phyloP scores from a whole-genome alignment of 2,329 filamentous ascomycete species.

The Phyllosticta paracitricarpa region DNA sequence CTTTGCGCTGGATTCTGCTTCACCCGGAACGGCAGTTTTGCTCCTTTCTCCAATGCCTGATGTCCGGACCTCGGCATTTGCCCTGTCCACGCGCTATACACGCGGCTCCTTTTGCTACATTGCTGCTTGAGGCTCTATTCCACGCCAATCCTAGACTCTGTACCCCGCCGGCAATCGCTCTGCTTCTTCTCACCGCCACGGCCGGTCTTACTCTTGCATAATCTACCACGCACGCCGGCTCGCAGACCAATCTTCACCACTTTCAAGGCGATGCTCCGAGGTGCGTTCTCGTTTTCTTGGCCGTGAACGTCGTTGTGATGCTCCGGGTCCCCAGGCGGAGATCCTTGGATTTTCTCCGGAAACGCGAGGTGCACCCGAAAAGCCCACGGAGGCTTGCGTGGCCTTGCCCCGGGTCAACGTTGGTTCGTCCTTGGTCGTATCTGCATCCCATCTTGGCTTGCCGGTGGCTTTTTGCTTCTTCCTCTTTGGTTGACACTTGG shows the following conservation, averaged over 20 bases:
- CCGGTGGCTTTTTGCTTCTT: background rate
- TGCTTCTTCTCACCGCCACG: background rate
- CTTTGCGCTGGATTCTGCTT: background rate
- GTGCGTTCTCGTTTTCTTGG: background rate
- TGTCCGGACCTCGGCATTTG: constrained; percentile 7
- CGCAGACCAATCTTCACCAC: background rate
- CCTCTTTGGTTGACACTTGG: background rate
- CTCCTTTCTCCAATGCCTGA: background rate
- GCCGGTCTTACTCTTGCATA: constrained; percentile 4
- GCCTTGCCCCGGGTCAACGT: constrained; percentile 35
- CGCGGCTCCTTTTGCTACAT: background rate
- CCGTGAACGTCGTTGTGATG: constrained; percentile 1
- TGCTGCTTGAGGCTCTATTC: background rate
- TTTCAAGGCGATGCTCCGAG: background rate
- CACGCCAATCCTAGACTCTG: background rate
- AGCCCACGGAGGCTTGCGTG: background rate
- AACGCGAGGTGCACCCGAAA: background rate
- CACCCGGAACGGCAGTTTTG: constrained; percentile 1
- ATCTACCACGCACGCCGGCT: background rate
- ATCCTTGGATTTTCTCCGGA: constrained; percentile 4
- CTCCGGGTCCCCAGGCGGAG: constrained; percentile 11
- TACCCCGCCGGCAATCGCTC: constrained; percentile 1
- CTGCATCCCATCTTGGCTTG: background rate
- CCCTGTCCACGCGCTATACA: background rate
- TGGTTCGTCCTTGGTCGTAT: constrained; percentile 9